Evolutionary conservation across 75 land plant genomes (phyloP), one percentile per base, ranked within the genome.

Genomic region (Selaginella moellendorffii): DNA sequence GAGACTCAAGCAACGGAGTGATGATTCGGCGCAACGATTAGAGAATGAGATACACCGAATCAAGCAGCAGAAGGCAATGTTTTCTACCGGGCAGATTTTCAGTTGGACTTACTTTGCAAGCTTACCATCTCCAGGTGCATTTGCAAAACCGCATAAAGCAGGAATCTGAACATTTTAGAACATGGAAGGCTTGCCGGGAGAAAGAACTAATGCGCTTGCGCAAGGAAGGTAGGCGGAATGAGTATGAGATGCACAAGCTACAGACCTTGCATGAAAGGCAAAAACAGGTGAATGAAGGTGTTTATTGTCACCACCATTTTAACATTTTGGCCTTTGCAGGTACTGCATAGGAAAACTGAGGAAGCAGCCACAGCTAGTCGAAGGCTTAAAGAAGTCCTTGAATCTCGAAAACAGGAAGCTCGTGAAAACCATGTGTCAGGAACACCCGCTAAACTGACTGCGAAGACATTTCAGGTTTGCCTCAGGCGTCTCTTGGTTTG

Each of bases 221-320:
- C 82, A 58, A 95, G 89, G 99, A 95, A 68, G 99, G 99, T 25
- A 76, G 99, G 31, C 77, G 86, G 66, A 89, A 84, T 71, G 91
- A 86, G 63, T 95, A 82, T 71, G 99, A 95, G 80, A 95, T 95
- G 99, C 99, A 89, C 46, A 95, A 95, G 76, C 82, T 89, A 0
- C 69, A 84, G 65, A 87, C 88, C 30, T 63, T 90, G 23, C 73
- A 90, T 58, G 84, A 90, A 66, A 79, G 99, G 52, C 99, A 95
- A 71, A 90, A 95, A 65, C 78, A 83, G 99, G 99, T 95, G 76
- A 36, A 36, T 14, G 5, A 5, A 36, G 5, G 14, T 36, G 46
- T 14, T 5, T 36, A 36, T 36, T 36, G 46, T 36, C 14, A 36
- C 14, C 5, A 5, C 5, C 46, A 36, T 36, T 5, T 36, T 5